These are phyloP conservation scores for Filobasidium wieringae DNA, from an alignment of 768 basidiomycete species.

Conservation along the genomic window DNA sequence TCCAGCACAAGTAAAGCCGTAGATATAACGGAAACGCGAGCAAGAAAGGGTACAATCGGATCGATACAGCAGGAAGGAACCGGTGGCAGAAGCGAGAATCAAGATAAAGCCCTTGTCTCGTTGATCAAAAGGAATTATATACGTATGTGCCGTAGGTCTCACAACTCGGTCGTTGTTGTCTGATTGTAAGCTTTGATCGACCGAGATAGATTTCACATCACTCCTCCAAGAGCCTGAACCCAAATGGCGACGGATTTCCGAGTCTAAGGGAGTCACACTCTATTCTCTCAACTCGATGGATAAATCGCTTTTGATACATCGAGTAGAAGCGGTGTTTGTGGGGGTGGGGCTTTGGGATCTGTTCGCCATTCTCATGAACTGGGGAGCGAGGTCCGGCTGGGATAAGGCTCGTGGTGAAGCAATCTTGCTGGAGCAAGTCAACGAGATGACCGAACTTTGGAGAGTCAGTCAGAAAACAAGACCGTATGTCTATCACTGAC, in stretches of 20 bases:
- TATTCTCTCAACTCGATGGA: constrained; percentile 95
- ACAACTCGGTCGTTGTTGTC: not conserved
- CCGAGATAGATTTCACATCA: constrained; percentile 62
- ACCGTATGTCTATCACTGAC: constrained; percentile 53
- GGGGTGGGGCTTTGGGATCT: constrained; percentile 93
- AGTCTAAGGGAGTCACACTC: constrained; percentile 78
- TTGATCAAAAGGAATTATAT: constrained; percentile 88
- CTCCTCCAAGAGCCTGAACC: constrained; percentile 93
- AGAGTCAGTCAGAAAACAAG: constrained; percentile 83
- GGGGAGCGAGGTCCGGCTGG: constrained; percentile 71
- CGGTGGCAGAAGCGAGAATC: constrained; percentile 42
- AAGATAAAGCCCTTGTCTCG: constrained; percentile 71
- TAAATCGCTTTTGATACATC: constrained; percentile 86
- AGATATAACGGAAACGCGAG: too few species aligned
- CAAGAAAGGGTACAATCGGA: too few species aligned
- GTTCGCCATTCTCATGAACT: constrained; percentile 72
- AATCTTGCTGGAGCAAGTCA: constrained; percentile 72
- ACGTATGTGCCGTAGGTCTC: constrained; percentile 42
- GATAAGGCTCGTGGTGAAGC: constrained; percentile 85
- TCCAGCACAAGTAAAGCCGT: too few species aligned
- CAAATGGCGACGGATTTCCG: constrained; percentile 76
- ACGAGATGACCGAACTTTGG: constrained; percentile 70
- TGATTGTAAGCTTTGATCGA: too few species aligned
- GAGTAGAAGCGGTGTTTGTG: constrained; percentile 93
- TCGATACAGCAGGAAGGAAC: not conserved